A percentile compares a stretch with the other conserved stretches of the same genome.
These are phyloP conservation scores for Fusarium multiceps DNA, from an alignment of 2,329 filamentous ascomycete genomes.

Conservation along the genomic window DNA sequence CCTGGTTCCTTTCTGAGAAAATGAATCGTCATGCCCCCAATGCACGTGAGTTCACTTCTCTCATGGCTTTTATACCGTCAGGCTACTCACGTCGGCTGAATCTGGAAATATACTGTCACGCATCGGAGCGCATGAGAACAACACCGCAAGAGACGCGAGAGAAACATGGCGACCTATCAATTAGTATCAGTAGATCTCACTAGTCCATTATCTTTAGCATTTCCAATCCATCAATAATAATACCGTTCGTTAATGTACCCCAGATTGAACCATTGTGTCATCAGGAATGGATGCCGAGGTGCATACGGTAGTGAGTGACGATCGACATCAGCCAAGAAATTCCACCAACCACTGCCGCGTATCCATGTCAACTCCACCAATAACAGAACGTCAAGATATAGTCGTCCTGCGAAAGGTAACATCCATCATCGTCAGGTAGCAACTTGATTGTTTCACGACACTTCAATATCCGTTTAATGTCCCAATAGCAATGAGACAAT, in stretches of 20 bases:
- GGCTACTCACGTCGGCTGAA: too few relatives aligned
- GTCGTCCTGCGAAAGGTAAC: background rate
- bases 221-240: too few relatives aligned
- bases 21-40: background rate
- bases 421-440: background rate
- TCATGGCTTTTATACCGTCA: too few relatives aligned
- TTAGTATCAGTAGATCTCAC: too few relatives aligned
- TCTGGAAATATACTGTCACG: too few relatives aligned
- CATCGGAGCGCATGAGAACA: too few relatives aligned
- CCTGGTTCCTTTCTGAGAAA: too few relatives aligned
- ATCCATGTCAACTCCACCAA: slow-evolving; percentile 21
- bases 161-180: too few relatives aligned
- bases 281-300: background rate
- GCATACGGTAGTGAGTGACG: background rate
- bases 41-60: background rate
- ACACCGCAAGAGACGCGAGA: too few relatives aligned
- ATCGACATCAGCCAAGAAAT: background rate
- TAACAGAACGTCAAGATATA: fast-evolving
- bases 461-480: background rate
- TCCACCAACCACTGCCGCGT: background rate
- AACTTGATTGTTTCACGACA: slow-evolving; percentile 15
- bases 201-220: too few relatives aligned
- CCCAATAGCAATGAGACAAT: background rate
- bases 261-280: too few relatives aligned
- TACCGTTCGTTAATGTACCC: too few relatives aligned